These are phyloP conservation scores for Berberis thunbergii DNA, from an alignment of 164 flowering plant species.

Conservation along the genomic window DNA sequence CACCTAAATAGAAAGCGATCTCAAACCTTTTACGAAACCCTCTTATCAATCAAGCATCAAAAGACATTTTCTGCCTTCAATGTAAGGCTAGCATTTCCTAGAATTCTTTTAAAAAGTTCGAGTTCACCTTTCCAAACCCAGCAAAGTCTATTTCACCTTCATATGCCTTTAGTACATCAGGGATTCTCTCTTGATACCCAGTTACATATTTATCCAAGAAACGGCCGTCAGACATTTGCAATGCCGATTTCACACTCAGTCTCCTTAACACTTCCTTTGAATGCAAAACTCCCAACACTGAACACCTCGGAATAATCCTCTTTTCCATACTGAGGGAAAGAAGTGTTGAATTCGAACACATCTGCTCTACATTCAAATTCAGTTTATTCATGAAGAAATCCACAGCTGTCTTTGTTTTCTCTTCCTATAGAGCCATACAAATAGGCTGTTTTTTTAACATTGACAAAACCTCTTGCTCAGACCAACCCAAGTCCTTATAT, in stretches of 20 bases:
- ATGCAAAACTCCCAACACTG: conserved; percentile 4
- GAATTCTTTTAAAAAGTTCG: no score
- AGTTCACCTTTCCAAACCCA: no score
- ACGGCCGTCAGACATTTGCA: background rate
- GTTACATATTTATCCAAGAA: conserved; percentile 12
- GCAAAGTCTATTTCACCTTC: background rate
- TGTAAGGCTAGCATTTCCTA: no score
- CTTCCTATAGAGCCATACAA: background rate
- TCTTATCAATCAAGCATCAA: no score
- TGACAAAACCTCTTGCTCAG: conserved; percentile 3
- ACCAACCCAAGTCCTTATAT: conserved; percentile 6
- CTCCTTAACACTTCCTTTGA: conserved; percentile 8
- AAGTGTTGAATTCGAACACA: background rate
- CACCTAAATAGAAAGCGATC: no score
- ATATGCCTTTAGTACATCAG: conserved; percentile 12
- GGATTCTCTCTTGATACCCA: background rate
- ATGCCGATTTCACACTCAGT: background rate
- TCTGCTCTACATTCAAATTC: background rate
- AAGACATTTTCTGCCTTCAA: no score
- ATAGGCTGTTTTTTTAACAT: conserved; percentile 2
- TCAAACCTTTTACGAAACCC: no score
- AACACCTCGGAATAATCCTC: conserved; percentile 17
- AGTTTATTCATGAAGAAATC: conserved; percentile 1
- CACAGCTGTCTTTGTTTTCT: background rate
- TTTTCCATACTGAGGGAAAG: conserved; percentile 13